Conservation (phyloP, 2,329 filamentous ascomycete species). For the Venturia nashicola region DNA sequence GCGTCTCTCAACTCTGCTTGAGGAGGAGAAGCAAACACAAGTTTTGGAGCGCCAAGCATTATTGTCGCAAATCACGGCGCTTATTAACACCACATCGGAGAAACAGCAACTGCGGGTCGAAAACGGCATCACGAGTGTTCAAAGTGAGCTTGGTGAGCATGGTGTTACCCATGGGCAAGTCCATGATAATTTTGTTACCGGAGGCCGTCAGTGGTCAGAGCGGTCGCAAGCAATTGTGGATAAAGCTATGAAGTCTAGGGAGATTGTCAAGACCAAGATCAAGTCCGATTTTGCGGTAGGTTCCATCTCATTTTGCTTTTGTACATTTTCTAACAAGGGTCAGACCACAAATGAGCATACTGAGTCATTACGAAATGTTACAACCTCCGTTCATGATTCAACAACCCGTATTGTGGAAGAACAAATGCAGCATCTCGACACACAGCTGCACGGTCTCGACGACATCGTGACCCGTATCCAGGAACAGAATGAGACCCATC, state of each 20-base stretch:
- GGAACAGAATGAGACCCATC: conserved; percentile 66
- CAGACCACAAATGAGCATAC: conserved; percentile 67
- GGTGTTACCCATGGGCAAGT: conserved; percentile 53
- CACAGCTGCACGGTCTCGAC: conserved; percentile 82
- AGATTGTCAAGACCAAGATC: conserved; percentile 67
- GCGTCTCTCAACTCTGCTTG: conserved; percentile 55
- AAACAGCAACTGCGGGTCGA: conserved; percentile 60
- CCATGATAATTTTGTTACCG: conserved; percentile 52
- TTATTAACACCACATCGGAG: conserved; percentile 64
- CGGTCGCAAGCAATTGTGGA: conserved; percentile 58
- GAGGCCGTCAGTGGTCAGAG: conserved; percentile 62
- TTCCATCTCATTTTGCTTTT: conserved; percentile 11
- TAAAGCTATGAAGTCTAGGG: conserved; percentile 59
- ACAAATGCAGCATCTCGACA: conserved; percentile 75
- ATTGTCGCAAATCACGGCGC: conserved; percentile 60
- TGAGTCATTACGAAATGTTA: conserved; percentile 69
- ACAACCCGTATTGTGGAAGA: conserved; percentile 82
- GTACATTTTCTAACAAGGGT: conserved; percentile 15
- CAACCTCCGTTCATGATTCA: conserved; percentile 78
- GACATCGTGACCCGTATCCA: conserved; percentile 78
- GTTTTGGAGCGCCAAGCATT: conserved; percentile 62
- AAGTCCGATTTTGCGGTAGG: conserved; percentile 76
- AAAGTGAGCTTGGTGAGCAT: conserved; percentile 52
- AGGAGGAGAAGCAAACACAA: conserved; percentile 63
- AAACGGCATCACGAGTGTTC: conserved; percentile 49